Conservation (phyloP, 345 rosid species). For the Leavenworthia alabamica region DNA sequence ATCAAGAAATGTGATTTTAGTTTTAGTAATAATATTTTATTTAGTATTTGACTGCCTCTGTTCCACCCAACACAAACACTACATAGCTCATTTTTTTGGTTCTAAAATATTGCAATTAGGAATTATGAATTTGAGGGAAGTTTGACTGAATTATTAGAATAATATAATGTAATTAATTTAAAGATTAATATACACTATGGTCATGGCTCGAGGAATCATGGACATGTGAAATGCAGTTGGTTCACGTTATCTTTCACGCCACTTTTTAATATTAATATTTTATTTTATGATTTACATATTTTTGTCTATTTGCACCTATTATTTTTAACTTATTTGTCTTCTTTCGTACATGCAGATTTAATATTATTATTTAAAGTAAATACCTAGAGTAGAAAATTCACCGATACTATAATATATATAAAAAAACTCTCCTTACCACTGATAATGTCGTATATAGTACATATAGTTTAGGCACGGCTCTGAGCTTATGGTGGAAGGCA, state of each 20-base stretch:
- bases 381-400: no score
- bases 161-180: background rate
- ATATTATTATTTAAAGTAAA: background rate
- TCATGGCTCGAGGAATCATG: conserved; percentile 11
- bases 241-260: conserved; percentile 21
- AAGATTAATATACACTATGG: background rate
- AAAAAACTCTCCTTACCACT: background rate
- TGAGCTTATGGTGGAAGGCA: no score
- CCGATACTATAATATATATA: no score
- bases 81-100: background rate
- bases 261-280: background rate
- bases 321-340: background rate
- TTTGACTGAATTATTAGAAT: conserved; percentile 2
- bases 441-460: conserved; percentile 15
- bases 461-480: conserved; percentile 13
- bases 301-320: background rate
- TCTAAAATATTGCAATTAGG: conserved; percentile 1
- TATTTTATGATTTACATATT: background rate
- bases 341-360: background rate
- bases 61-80: conserved; percentile 30
- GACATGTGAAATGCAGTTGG: conserved; percentile 30
- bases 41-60: conserved; percentile 29
- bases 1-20: background rate
- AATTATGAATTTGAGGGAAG: no score
- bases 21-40: background rate